Percentiles rank a stretch among this genome's conserved stretches.
Conservation (phyloP, 345 rosid species). For the Mallotus nudiflorus region DNA sequence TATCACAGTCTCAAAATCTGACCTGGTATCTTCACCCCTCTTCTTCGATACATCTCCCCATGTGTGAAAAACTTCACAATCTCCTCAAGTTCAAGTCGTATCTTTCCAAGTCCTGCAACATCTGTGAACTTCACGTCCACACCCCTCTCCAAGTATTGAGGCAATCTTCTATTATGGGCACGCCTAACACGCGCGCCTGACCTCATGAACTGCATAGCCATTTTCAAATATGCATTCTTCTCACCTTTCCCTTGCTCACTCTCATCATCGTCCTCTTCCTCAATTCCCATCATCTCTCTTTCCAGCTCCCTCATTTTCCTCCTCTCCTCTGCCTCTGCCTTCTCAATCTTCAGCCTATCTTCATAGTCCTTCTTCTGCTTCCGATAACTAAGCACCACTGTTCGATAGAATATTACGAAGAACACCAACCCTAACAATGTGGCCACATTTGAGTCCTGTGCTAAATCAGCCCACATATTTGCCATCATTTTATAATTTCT, state of each 20-base stretch:
- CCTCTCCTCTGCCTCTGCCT: constrained; percentile 92
- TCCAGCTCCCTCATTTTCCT: constrained; percentile 83
- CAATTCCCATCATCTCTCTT: constrained; percentile 72
- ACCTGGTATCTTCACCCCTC: constrained; percentile 97
- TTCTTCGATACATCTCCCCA: constrained; percentile 89
- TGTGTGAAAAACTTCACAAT: constrained; percentile 95
- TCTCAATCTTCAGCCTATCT: constrained; percentile 87
- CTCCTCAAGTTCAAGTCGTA: constrained; percentile 92
- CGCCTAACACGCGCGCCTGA: constrained; percentile 90
- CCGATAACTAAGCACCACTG: constrained; percentile 76
- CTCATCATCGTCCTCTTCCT: constrained; percentile 53
- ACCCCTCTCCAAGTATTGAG: constrained; percentile 83
- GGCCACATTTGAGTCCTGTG: constrained; percentile 64
- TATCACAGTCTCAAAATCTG: constrained; percentile 15
- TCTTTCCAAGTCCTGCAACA: constrained; percentile 97
- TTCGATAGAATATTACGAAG: constrained; percentile 73
- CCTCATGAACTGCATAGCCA: constrained; percentile 92
- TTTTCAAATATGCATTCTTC: constrained; percentile 71
- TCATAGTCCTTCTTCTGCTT: constrained; percentile 92
- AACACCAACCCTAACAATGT: constrained; percentile 69
- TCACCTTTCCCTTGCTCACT: constrained; percentile 58
- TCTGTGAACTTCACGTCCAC: constrained; percentile 86
- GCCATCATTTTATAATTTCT: constrained; percentile 54
- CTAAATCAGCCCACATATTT: constrained; percentile 60
- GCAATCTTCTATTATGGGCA: constrained; percentile 62